Percentiles rank a stretch among this genome's conserved stretches.
These are phyloP conservation scores for Rhododendron griersonianum DNA, from an alignment of 148 eudicot species.

Conservation along the genomic window DNA sequence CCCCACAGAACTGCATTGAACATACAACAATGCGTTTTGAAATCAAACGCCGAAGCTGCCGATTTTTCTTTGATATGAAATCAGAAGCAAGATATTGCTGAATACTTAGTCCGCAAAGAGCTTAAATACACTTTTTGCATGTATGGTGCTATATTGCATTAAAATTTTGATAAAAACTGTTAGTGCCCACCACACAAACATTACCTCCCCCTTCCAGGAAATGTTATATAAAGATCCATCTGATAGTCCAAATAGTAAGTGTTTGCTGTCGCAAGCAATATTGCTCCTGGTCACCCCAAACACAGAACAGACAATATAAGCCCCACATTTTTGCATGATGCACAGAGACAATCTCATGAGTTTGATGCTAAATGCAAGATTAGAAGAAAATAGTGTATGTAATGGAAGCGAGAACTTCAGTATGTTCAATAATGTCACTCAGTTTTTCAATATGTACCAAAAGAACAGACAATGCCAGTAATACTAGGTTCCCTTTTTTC, in stretches of 20 bases:
- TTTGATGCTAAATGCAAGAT: not conserved
- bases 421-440: not conserved
- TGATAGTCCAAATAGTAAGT: constrained; percentile 71
- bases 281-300: constrained; percentile 63
- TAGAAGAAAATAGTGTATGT: not conserved
- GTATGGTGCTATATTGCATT: not conserved
- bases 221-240: constrained; percentile 82
- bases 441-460: not conserved
- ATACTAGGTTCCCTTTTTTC: not conserved
- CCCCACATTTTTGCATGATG: not conserved
- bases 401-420: not conserved
- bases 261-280: constrained; percentile 75
- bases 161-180: not conserved
- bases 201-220: constrained; percentile 99
- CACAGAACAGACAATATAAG: constrained; percentile 7
- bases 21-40: constrained; percentile 7
- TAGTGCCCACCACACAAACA: constrained; percentile 1
- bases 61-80: not conserved
- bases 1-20: constrained; percentile 77
- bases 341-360: not conserved
- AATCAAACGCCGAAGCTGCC: not conserved
- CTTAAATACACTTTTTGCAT: not conserved
- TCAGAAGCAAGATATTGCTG: constrained; percentile 1
- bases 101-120: not conserved
- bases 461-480: not conserved